These are phyloP conservation scores for Petunia axillaris DNA, from an alignment of 257 asterid genomes.

Conservation along the genomic window DNA sequence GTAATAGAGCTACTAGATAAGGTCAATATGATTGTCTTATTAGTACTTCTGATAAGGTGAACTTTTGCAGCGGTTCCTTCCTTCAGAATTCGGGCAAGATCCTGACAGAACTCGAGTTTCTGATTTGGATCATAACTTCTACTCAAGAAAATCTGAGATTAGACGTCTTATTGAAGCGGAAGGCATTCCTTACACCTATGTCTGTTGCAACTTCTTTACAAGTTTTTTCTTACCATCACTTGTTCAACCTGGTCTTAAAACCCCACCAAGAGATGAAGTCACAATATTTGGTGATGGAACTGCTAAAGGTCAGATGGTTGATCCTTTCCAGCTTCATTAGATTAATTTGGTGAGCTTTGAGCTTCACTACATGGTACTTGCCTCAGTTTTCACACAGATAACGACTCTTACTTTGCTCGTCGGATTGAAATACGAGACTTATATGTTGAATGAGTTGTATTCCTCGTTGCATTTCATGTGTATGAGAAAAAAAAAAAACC, in stretches of 20 bases:
- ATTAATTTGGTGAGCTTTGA: background rate
- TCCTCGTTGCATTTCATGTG: background rate
- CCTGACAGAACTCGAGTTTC: slow-evolving; percentile 74
- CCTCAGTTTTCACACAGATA: background rate
- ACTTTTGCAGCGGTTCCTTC: slow-evolving; percentile 75
- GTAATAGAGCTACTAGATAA: background rate
- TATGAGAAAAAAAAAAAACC: background rate
- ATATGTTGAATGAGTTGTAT: background rate
- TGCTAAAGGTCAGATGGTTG: slow-evolving; percentile 51
- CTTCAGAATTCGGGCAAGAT: slow-evolving; percentile 89
- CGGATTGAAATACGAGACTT: background rate
- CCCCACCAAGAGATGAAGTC: slow-evolving; percentile 82
- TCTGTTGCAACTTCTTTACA: slow-evolving; percentile 83
- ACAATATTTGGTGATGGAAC: slow-evolving; percentile 81
- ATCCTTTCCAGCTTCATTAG: background rate
- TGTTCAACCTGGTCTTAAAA: slow-evolving; percentile 70
- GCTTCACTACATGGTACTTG: background rate
- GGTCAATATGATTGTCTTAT: background rate
- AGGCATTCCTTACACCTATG: slow-evolving; percentile 76
- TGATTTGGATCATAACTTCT: slow-evolving; percentile 68
- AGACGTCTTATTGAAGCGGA: slow-evolving; percentile 79
- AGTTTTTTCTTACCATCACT: slow-evolving; percentile 82
- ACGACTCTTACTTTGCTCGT: background rate
- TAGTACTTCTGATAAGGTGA: background rate
- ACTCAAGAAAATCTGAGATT: slow-evolving; percentile 72